A percentile compares a stretch with the other conserved stretches of the same genome.
phyloP scores from a whole-genome alignment of 352 stramenopile species.

The Globisporangium acanthophoron region DNA sequence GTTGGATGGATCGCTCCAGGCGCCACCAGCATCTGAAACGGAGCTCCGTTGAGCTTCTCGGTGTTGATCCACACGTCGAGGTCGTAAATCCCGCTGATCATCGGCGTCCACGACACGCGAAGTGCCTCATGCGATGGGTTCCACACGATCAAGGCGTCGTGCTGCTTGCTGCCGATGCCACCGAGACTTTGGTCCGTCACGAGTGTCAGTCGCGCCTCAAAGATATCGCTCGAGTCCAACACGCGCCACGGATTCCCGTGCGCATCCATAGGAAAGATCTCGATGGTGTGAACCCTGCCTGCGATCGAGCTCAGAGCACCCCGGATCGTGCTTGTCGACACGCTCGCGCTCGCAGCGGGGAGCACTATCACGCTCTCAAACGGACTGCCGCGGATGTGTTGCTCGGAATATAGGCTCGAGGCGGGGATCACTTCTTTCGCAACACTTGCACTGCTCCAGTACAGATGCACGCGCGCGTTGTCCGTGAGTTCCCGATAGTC shows the following conservation, averaged over 20 bases:
- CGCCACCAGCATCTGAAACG: slow-evolving; percentile 36
- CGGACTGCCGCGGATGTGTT: slow-evolving; percentile 46
- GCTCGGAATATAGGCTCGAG: slow-evolving; percentile 33
- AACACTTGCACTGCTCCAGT: slow-evolving; percentile 31
- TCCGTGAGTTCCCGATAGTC: slow-evolving; percentile 53
- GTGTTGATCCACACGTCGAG: slow-evolving; percentile 42
- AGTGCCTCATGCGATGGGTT: slow-evolving; percentile 14
- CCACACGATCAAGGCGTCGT: slow-evolving; percentile 30
- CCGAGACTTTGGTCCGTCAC: slow-evolving; percentile 41
- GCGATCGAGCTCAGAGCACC: slow-evolving; percentile 24
- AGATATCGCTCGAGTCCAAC: slow-evolving; percentile 19
- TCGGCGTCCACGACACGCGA: slow-evolving; percentile 21
- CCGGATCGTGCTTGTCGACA: slow-evolving; percentile 19
- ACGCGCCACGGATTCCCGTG: slow-evolving; percentile 35
- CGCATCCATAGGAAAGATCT: slow-evolving; percentile 37
- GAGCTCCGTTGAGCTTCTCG: slow-evolving; percentile 27
- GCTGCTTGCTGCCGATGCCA: slow-evolving; percentile 34
- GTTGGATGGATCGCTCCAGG: slow-evolving; percentile 35
- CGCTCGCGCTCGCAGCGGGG: slow-evolving; percentile 21
- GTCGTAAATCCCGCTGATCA: slow-evolving; percentile 49
- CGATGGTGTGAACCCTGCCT: slow-evolving; percentile 26
- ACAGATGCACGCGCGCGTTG: slow-evolving; percentile 33
- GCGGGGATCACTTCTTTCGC: slow-evolving; percentile 41
- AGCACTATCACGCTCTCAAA: slow-evolving; percentile 39
- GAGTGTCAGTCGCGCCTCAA: slow-evolving; percentile 33